These are phyloP conservation scores for Chimonanthus praecox DNA, from an alignment of 164 flowering plant species.

Conservation along the genomic window DNA sequence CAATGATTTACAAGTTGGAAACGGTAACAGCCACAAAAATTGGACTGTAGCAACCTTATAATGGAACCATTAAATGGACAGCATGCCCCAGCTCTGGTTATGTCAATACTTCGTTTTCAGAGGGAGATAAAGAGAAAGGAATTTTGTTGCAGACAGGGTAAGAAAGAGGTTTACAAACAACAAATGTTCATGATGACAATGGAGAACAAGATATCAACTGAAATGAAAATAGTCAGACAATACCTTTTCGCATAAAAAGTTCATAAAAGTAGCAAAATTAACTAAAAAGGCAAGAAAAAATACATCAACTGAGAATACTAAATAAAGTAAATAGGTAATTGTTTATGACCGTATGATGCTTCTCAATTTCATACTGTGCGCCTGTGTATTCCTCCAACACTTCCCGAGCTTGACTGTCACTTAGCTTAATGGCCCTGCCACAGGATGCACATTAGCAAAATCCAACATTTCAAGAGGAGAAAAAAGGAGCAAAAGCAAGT, in stretches of 20 bases:
- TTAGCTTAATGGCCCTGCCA: conserved; percentile 65
- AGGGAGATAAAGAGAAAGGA: too few relatives aligned
- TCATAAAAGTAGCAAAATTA: not conserved
- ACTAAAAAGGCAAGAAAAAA: not conserved
- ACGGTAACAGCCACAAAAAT: too few relatives aligned
- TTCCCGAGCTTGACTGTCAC: conserved; percentile 40
- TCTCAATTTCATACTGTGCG: conserved; percentile 71
- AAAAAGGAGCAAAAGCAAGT: not conserved
- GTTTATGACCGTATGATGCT: conserved; percentile 47
- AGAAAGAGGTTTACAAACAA: too few relatives aligned
- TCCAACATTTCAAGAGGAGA: not conserved
- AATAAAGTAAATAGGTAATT: not conserved
- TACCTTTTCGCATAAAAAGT: not conserved
- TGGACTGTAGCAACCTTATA: not conserved
- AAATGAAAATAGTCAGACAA: too few relatives aligned
- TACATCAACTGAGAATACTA: not conserved
- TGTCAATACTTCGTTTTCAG: too few relatives aligned
- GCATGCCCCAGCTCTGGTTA: too few relatives aligned
- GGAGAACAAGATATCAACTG: too few relatives aligned
- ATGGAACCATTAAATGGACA: too few relatives aligned
- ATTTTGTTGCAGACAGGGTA: too few relatives aligned
- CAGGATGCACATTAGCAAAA: conserved; percentile 9
- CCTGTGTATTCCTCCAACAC: conserved; percentile 65
- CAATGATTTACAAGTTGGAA: too few relatives aligned
- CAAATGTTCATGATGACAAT: too few relatives aligned